A percentile compares a stretch with the other conserved stretches of the same genome.
Evolutionary conservation across 768 basidiomycete species (phyloP).

Genomic region (Cystofilobasidium ferigula): DNA sequence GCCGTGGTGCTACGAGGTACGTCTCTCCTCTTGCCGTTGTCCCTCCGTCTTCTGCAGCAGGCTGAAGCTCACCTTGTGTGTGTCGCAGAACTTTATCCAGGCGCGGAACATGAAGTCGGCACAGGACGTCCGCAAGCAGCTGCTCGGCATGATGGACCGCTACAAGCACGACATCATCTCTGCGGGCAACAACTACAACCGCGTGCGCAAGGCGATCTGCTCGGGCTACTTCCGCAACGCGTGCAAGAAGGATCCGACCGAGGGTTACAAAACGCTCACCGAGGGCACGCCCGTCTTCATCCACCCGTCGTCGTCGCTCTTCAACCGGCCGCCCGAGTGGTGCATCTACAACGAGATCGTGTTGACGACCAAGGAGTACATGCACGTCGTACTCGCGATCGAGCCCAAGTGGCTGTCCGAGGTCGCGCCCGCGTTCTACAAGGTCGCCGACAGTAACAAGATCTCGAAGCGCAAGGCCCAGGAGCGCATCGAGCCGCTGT

Average conservation of each 20-base stretch:
- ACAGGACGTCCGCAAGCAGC: constrained; percentile 93
- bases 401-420: constrained; percentile 99
- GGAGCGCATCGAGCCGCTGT: constrained; percentile 42
- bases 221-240: constrained; percentile 89
- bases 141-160: constrained; percentile 98
- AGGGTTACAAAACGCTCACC: constrained; percentile 83
- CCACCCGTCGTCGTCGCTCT: constrained; percentile 82
- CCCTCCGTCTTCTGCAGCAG: neutral
- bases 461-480: constrained; percentile 92
- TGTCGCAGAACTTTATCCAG: constrained; percentile 72
- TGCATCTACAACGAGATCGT: constrained; percentile 74
- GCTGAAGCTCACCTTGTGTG: too few relatives aligned
- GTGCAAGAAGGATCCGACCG: constrained; percentile 47
- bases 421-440: constrained; percentile 97
- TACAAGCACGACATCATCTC: constrained; percentile 96
- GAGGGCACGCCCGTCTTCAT: constrained; percentile 95
- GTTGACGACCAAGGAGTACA: constrained; percentile 82
- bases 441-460: constrained; percentile 92
- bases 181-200: constrained; percentile 83
- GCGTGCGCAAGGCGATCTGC: constrained; percentile 86
- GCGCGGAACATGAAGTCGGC: constrained; percentile 93
- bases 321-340: constrained; percentile 89
- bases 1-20: constrained; percentile 86
- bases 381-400: constrained; percentile 60
- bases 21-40: constrained; percentile 2